Percentiles rank a stretch among this genome's conserved stretches.
These are phyloP conservation scores for Epichloe gansuensis DNA, from an alignment of 2,329 filamentous ascomycete species.

Conservation along the genomic window DNA sequence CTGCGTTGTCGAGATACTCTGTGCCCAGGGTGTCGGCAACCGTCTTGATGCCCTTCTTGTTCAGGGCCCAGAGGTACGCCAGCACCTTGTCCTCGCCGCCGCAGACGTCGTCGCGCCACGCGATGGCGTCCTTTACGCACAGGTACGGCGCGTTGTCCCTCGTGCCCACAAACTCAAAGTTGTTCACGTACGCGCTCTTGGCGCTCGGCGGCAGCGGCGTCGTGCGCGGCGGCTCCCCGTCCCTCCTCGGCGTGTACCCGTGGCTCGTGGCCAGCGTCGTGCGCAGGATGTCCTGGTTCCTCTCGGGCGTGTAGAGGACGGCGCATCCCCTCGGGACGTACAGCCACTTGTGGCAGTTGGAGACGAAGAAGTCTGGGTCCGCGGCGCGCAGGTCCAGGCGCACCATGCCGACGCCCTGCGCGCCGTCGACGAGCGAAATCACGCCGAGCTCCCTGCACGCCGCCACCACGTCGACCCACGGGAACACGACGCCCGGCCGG, in stretches of 20 bases:
- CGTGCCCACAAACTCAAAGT: constrained; percentile 70
- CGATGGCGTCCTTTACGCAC: constrained; percentile 57
- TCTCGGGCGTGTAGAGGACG: constrained; percentile 62
- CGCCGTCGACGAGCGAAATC: constrained; percentile 67
- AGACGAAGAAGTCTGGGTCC: constrained; percentile 75
- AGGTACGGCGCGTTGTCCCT: constrained; percentile 59
- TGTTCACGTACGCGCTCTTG: constrained; percentile 49
- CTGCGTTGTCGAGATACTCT: constrained; percentile 54
- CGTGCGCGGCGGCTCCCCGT: constrained; percentile 9
- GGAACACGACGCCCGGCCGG: constrained; percentile 65
- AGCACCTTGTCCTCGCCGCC: constrained; percentile 63
- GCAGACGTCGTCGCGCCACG: constrained; percentile 54
- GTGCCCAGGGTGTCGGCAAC: constrained; percentile 56
- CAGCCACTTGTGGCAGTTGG: constrained; percentile 88
- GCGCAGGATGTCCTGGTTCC: constrained; percentile 64
- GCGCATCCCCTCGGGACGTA: constrained; percentile 68
- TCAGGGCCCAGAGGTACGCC: constrained; percentile 49
- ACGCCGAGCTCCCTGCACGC: constrained; percentile 56
- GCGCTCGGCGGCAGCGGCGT: constrained; percentile 29
- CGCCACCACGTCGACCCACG: constrained; percentile 54
- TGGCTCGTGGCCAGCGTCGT: constrained; percentile 70
- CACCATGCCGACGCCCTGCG: constrained; percentile 74
- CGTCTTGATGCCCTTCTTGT: constrained; percentile 46
- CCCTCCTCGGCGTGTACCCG: constrained; percentile 47
- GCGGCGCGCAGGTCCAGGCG: constrained; percentile 51